Conservation (phyloP, 2,329 filamentous ascomycete genomes). For the Colletotrichum sp. region DNA sequence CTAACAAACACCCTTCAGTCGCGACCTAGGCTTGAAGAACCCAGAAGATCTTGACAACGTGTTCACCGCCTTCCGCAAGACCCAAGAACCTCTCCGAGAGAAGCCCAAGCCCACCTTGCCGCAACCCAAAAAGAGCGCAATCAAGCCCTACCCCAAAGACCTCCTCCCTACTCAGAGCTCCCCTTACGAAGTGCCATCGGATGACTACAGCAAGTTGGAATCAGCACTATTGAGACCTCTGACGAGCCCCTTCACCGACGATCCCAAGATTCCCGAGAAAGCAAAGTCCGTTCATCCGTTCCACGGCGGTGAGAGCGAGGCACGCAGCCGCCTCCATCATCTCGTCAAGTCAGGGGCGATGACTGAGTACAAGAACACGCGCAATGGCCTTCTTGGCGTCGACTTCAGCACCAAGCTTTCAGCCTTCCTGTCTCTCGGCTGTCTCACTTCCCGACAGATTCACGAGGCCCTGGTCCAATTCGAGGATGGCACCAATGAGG, state of each 20-base stretch:
- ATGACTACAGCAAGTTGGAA: slow-evolving; percentile 54
- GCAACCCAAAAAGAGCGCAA: slow-evolving; percentile 48
- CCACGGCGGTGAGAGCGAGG: slow-evolving; percentile 68
- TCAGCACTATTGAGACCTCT: slow-evolving; percentile 64
- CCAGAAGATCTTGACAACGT: slow-evolving; percentile 72
- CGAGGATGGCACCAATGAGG: slow-evolving; percentile 64
- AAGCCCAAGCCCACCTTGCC: slow-evolving; percentile 65
- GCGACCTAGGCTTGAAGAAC: slow-evolving; percentile 65
- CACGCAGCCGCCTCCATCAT: slow-evolving; percentile 61
- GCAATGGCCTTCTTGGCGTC: slow-evolving; percentile 72
- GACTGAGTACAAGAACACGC: slow-evolving; percentile 70
- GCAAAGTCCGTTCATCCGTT: slow-evolving; percentile 69
- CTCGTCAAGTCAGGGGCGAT: slow-evolving; percentile 67
- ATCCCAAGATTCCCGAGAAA: slow-evolving; percentile 57
- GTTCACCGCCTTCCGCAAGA: slow-evolving; percentile 78
- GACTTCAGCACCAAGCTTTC: slow-evolving; percentile 81
- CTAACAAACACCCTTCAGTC: slow-evolving; percentile 48
- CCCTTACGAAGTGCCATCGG: slow-evolving; percentile 69
- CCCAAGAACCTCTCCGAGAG: slow-evolving; percentile 71
- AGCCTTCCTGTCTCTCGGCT: slow-evolving; percentile 74
- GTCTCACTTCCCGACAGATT: slow-evolving; percentile 74
- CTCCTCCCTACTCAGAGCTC: slow-evolving; percentile 60
- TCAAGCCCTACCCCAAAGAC: slow-evolving; percentile 63
- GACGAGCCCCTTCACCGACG: slow-evolving; percentile 50
- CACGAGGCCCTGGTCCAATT: slow-evolving; percentile 71